Evolutionary conservation across 306 rosid genomes (phyloP).

Genomic region (Rosa chinensis): DNA sequence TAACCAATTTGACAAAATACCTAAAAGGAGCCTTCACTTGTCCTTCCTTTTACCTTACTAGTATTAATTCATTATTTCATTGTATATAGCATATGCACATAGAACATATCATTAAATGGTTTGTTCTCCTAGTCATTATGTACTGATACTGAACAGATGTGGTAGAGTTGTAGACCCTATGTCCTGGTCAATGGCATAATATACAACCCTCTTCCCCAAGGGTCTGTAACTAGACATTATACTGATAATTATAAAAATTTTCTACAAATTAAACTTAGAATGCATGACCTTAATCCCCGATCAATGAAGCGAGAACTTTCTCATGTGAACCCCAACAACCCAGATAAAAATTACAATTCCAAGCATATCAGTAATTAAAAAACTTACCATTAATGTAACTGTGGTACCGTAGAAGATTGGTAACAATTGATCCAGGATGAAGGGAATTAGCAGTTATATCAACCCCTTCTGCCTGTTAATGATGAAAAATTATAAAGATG

Average conservation of each 20-base stretch:
- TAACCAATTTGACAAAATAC: not conserved
- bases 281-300: not conserved
- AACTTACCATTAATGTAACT: conserved; percentile 39
- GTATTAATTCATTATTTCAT: not conserved
- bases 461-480: conserved; percentile 28
- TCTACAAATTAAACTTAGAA: not conserved
- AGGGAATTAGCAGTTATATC: conserved; percentile 33
- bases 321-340: not conserved
- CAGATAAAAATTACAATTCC: not conserved
- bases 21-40: not conserved
- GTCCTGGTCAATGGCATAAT: not conserved
- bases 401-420: conserved; percentile 33
- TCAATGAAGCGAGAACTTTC: not conserved
- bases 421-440: conserved; percentile 34
- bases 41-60: not conserved
- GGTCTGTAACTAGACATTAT: not conserved
- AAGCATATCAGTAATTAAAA: not conserved
- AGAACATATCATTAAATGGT: not conserved
- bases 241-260: not conserved
- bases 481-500: not conserved
- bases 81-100: not conserved
- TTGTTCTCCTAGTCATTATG: not conserved
- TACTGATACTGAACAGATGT: not conserved
- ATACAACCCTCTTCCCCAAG: conserved; percentile 23
- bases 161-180: conserved; percentile 49